Percentiles rank a stretch among this genome's conserved stretches.
These are phyloP conservation scores for Stemphylium vesicarium DNA, from an alignment of 2,329 filamentous ascomycete genomes.

Conservation along the genomic window DNA sequence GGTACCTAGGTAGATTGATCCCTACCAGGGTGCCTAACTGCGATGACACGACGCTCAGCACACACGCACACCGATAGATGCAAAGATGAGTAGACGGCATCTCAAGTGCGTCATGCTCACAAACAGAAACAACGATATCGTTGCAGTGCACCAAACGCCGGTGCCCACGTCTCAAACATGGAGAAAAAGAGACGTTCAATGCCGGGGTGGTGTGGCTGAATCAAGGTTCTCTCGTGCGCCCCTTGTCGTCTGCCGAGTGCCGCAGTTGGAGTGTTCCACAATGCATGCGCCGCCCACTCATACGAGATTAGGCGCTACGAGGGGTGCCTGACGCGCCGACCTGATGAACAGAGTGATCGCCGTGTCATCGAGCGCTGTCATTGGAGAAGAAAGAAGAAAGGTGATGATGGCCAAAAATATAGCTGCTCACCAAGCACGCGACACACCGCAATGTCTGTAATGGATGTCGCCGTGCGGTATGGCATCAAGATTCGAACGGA, in stretches of 20 bases:
- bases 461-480: too few species aligned
- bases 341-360: neutral
- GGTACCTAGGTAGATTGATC: neutral
- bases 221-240: slow-evolving; percentile 4
- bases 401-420: neutral
- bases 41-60: neutral
- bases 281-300: neutral
- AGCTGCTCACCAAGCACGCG: neutral
- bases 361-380: slow-evolving; percentile 4
- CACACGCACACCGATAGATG: neutral
- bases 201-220: slow-evolving; percentile 3
- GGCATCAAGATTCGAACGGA: neutral
- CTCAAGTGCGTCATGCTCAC: neutral
- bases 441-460: neutral
- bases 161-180: slow-evolving; percentile 2
- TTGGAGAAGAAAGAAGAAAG: neutral
- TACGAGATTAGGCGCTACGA: slow-evolving; percentile 4
- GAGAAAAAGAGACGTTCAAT: slow-evolving; percentile 1
- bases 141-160: slow-evolving; percentile 1
- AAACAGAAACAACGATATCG: neutral
- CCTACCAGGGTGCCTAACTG: slow-evolving; percentile 1
- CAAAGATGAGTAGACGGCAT: neutral
- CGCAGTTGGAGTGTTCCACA: neutral
- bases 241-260: slow-evolving; percentile 5
- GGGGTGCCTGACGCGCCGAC: neutral